A percentile compares a stretch with the other conserved stretches of the same genome.
These are phyloP conservation scores for Hymenoscyphus salicellus DNA, from an alignment of 2,329 filamentous ascomycete genomes.

Conservation along the genomic window DNA sequence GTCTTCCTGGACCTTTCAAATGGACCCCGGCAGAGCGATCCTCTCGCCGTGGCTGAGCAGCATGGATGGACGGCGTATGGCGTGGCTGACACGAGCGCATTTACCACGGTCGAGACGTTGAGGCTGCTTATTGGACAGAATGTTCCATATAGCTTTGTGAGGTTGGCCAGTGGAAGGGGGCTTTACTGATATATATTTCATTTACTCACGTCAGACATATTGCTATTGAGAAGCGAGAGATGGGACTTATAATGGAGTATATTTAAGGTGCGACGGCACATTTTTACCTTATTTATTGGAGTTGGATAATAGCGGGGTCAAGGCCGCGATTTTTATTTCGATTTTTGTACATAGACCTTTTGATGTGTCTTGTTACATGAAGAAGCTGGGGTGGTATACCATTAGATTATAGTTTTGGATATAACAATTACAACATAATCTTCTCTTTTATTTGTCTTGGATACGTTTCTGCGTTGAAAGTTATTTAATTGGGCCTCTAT, in stretches of 20 bases:
- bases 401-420: conserved; percentile 3
- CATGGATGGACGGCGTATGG: conserved; percentile 79
- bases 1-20: conserved; percentile 78
- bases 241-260: neutral
- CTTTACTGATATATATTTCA: conserved; percentile 38
- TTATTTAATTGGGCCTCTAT: too few relatives aligned
- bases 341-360: conserved; percentile 4
- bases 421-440: neutral
- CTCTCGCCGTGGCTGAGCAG: conserved; percentile 65
- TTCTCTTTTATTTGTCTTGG: neutral
- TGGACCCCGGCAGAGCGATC: conserved; percentile 62
- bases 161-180: conserved; percentile 62
- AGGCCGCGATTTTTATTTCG: neutral
- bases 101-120: conserved; percentile 79
- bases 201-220: neutral
- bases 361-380: neutral
- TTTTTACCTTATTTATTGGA: neutral
- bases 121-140: conserved; percentile 79
- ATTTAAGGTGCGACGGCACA: neutral
- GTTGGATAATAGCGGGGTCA: neutral
- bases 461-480: neutral
- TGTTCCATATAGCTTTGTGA: conserved; percentile 82
- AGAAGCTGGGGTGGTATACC: neutral
- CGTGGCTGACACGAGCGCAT: conserved; percentile 75
- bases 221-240: neutral